A percentile compares a stretch with the other conserved stretches of the same genome.
phyloP scores from a whole-genome alignment of 306 rosid genomes.

The Acacia crassicarpa region DNA sequence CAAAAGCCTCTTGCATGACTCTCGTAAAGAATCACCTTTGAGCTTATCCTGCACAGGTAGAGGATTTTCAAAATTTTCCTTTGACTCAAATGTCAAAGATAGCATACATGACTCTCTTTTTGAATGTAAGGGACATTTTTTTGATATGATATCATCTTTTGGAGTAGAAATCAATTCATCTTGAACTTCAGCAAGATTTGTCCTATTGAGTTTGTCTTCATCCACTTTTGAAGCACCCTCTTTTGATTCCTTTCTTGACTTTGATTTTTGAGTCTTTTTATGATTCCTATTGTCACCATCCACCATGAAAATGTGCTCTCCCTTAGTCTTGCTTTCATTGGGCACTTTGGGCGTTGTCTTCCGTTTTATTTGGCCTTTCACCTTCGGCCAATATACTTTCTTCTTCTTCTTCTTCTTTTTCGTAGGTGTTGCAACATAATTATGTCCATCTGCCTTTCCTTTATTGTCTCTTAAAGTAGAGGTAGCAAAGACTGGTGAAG shows the following conservation, averaged over 20 bases:
- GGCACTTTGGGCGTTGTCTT: background rate
- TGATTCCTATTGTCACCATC: too few relatives aligned
- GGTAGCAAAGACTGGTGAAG: background rate
- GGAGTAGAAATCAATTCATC: background rate
- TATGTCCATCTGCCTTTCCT: background rate
- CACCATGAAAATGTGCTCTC: too few relatives aligned
- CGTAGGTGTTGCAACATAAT: background rate
- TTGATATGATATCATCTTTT: too few relatives aligned
- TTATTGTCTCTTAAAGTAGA: too few relatives aligned
- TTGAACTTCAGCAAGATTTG: too few relatives aligned
- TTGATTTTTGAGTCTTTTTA: background rate
- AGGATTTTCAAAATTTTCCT: background rate
- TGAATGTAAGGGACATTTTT: background rate
- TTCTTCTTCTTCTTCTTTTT: conserved; percentile 29
- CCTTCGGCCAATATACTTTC: conserved; percentile 43
- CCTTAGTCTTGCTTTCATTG: background rate
- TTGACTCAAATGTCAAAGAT: background rate
- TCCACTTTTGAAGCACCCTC: background rate
- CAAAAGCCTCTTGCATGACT: background rate
- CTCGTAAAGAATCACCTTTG: too few relatives aligned
- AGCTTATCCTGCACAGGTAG: background rate
- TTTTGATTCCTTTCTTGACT: background rate
- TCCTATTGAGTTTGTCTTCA: background rate
- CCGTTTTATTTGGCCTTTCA: conserved; percentile 25
- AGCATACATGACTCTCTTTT: background rate